Conservation (phyloP, 306 rosid species). For the Vigna unguiculata region DNA sequence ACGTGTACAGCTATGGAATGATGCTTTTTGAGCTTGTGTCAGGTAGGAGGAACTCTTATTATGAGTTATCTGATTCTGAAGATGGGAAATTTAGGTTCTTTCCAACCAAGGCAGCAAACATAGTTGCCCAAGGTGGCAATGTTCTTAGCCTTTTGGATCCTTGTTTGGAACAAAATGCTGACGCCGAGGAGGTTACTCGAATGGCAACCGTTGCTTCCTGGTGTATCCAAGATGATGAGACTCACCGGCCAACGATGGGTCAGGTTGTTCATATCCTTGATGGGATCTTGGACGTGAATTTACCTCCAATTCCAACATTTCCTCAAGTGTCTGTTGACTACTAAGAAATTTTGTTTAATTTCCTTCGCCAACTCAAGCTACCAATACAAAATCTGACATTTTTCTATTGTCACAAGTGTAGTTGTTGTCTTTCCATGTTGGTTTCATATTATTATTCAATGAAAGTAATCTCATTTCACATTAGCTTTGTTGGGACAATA, state of each 20-base stretch:
- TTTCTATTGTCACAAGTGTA: too few species aligned
- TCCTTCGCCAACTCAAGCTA: conserved; percentile 4
- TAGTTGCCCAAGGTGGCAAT: conserved; percentile 47
- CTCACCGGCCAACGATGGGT: conserved; percentile 56
- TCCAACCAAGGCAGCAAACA: conserved; percentile 46
- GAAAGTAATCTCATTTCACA: too few species aligned
- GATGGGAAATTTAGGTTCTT: conserved; percentile 45
- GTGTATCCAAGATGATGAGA: conserved; percentile 67
- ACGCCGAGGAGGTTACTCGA: conserved; percentile 47
- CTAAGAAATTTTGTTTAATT: conserved; percentile 39
- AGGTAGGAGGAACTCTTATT: conserved; percentile 59
- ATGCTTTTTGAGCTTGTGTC: conserved; percentile 59
- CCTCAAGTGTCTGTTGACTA: conserved; percentile 45
- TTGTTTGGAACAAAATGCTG: conserved; percentile 47
- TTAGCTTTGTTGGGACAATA: too few species aligned
- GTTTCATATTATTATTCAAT: too few species aligned
- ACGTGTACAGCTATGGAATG: conserved; percentile 65
- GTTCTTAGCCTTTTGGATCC: conserved; percentile 49
- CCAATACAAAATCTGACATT: too few species aligned
- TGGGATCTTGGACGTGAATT: conserved; percentile 44
- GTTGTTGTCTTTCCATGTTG: too few species aligned
- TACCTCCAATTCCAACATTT: conserved; percentile 53
- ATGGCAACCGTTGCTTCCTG: conserved; percentile 56
- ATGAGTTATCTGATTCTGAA: conserved; percentile 36
- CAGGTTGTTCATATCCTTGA: conserved; percentile 70